A percentile compares a stretch with the other conserved stretches of the same genome.
phyloP scores from a whole-genome alignment of 164 flowering plant genomes.

The Taxillus chinensis region DNA sequence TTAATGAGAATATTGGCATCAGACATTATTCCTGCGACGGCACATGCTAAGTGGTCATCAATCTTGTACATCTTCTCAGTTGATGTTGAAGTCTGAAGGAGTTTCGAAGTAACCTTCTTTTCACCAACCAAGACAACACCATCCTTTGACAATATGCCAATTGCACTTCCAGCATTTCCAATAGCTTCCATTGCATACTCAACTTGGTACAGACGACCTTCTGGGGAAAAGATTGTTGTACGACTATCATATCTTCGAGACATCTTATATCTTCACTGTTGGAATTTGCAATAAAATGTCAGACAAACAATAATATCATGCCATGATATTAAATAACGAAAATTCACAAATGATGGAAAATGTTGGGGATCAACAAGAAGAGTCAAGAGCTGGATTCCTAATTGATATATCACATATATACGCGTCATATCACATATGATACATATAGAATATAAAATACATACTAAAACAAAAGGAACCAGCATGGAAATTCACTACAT shows the following conservation, averaged over 20 bases:
- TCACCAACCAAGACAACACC: constrained; percentile 3
- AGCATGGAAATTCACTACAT: no score
- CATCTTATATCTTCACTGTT: not conserved
- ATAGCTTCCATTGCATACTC: constrained; percentile 4
- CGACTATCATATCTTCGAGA: constrained; percentile 2
- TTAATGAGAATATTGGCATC: not conserved
- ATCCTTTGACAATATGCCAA: not conserved
- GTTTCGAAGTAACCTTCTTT: constrained; percentile 1
- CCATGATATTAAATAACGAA: no score
- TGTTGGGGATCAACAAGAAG: no score
- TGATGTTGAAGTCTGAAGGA: not conserved
- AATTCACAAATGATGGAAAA: no score
- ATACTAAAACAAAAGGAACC: no score
- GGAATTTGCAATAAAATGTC: no score
- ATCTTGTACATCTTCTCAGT: constrained; percentile 3
- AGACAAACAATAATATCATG: no score
- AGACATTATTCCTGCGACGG: constrained; percentile 1
- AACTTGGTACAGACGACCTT: constrained; percentile 3
- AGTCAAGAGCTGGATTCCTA: no score
- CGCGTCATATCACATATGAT: no score
- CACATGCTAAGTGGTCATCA: not conserved
- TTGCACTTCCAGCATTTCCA: constrained; percentile 1
- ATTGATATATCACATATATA: no score
- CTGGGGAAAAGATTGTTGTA: constrained; percentile 1
- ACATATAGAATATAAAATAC: no score